Evolutionary conservation across 345 rosid genomes (phyloP), one percentile per base, ranked within the genome.

Genomic region (Gossypium anomalum): DNA sequence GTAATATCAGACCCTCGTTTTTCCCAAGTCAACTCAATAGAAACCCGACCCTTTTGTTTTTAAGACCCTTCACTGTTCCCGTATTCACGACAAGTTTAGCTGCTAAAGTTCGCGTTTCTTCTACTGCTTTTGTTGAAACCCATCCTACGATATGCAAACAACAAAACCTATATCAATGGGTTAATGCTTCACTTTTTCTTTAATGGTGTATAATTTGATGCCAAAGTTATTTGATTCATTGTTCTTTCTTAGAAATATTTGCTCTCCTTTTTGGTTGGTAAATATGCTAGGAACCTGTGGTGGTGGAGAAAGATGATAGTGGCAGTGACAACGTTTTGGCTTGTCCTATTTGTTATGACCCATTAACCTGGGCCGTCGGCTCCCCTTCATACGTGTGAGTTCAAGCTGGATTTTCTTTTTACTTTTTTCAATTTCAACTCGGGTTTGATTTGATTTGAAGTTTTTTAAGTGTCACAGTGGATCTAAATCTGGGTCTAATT

Each of bases 331-430:
- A 73, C 67, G 52, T 83, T 43, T 78, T 94, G 74, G 97, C 97
- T 66, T 94, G 97, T 82, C 98, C 98, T 29, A 82, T 94, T 34
- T 92, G 98, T 81, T 92, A 85, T 67, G 63, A 74, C 71, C 88
- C 85, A 6, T 78, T 94, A 7, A 78, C 81, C 11, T 41, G 64
- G 75, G 77, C 53, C 13, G 78, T 84, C 47, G 85, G 76, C 71
- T 64, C 82, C 17, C 62, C 74, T 70, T 78, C 80, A 60, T 83
- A 81, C 52, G 62, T 86, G 97, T 89, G 75, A 80, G 96, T 76
- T 56, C 23, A 56, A 9, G 13, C 7, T 58, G 15, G 70, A 25
- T 59, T 22, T 14, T 15, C 3, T 10, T n/a, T 59, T 41, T 27
- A 25, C 7, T n/a, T 45, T 16, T 53, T 55, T 41, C 25, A 4